These are phyloP conservation scores for Kodamaea kaohsiungensis DNA, from an alignment of 805 yeast species.

Conservation along the genomic window DNA sequence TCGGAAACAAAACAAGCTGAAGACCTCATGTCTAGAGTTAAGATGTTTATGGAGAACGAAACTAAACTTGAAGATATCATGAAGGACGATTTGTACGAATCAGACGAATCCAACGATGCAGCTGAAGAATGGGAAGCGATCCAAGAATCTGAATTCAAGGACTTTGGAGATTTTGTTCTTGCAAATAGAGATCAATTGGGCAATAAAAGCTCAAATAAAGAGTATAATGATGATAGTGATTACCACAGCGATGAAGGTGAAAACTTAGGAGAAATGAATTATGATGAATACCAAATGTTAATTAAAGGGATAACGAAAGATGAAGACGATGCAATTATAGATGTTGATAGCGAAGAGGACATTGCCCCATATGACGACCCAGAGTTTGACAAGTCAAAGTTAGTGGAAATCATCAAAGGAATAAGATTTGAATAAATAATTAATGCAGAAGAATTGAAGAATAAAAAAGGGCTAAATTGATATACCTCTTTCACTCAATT, in stretches of 20 bases:
- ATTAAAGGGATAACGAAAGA: not conserved
- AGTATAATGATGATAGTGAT: slow-evolving; percentile 18
- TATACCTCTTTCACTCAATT: slow-evolving; percentile 51
- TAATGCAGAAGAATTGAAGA: slow-evolving; percentile 7
- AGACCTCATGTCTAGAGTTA: not conserved
- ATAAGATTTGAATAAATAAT: not conserved
- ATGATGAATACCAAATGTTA: slow-evolving; percentile 7
- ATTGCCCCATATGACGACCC: slow-evolving; percentile 12
- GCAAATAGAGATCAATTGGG: slow-evolving; percentile 4
- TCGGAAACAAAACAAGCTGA: slow-evolving; percentile 4
- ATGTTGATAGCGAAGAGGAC: slow-evolving; percentile 15
- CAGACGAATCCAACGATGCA: slow-evolving; percentile 1
- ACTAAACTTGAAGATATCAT: not conserved
- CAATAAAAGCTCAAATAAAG: slow-evolving; percentile 1
- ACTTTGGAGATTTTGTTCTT: slow-evolving; percentile 11
- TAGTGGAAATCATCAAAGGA: not conserved
- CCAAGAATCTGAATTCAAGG: slow-evolving; percentile 8
- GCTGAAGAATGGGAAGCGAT: not conserved
- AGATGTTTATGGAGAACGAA: slow-evolving; percentile 5
- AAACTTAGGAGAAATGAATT: slow-evolving; percentile 3
- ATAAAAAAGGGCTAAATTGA: slow-evolving; percentile 21
- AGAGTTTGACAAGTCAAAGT: slow-evolving; percentile 5
- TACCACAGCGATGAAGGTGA: slow-evolving; percentile 11
- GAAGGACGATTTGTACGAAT: slow-evolving; percentile 2
- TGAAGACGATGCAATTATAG: slow-evolving; percentile 11